phyloP scores from a whole-genome alignment of 1,139 yeast genomes.

The Debaryomyces coudertii region DNA sequence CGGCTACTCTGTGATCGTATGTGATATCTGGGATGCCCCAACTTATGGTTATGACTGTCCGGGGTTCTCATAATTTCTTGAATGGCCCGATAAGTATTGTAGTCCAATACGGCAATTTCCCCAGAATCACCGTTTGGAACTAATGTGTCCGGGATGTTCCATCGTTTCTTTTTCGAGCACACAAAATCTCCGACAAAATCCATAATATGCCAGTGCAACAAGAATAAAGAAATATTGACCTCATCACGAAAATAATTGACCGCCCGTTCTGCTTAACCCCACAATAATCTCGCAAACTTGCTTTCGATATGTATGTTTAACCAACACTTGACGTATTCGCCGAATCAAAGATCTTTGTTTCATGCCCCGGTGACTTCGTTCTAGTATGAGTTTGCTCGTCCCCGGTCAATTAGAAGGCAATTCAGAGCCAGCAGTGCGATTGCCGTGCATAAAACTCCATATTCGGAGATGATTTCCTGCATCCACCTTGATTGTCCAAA shows the following conservation, averaged over 20 bases:
- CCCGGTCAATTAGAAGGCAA: background rate
- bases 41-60: background rate
- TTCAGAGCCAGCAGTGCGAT: background rate
- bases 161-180: background rate
- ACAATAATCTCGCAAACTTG: too few relatives aligned
- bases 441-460: constrained; percentile 1
- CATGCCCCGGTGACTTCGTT: too few relatives aligned
- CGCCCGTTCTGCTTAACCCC: too few relatives aligned
- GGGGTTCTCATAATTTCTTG: background rate
- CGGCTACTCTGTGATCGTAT: background rate
- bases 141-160: background rate
- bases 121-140: background rate
- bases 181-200: background rate
- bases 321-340: too few relatives aligned
- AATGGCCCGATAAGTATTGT: background rate
- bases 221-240: too few relatives aligned
- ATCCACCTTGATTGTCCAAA: background rate
- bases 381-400: too few relatives aligned
- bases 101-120: background rate
- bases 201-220: background rate
- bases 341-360: too few relatives aligned
- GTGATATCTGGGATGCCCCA: background rate
- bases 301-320: too few relatives aligned
- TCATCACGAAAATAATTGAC: too few relatives aligned
- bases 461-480: background rate